Evolutionary conservation across 2,329 filamentous ascomycete genomes (phyloP), one percentile per base, ranked within the genome.

Genomic region (Microsporum ferrugineum): DNA sequence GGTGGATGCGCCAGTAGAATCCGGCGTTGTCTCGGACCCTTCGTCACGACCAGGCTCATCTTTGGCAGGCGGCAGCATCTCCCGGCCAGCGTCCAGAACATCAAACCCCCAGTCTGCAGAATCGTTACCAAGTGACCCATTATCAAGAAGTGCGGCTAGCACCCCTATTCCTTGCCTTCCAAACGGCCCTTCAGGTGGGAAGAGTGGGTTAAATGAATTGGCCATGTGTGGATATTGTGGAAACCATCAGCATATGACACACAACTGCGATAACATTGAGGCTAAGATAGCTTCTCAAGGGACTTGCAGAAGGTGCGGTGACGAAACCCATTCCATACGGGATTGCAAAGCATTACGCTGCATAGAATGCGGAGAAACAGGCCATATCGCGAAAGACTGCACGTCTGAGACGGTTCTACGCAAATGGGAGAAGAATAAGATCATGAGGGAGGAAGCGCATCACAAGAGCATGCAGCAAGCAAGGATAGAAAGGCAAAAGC

Each of bases 151-250:
- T 34, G 47, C 61, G 8, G 65, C 66, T 33, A 66, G 66, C 33
- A 67, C 67, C 23, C 68, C 72, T 58, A 66, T 63, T 3, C 63
- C 65, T 14, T 59, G 66, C 7, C 62, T 65, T 4, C 69, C 69
- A 1, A 70, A 73, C 58, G 74, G 72, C 1, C 75, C 75, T 5
- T 77, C 77, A 8, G 77, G 77, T 23, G 77, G 77, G 17, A 41
- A 57, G 6, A 74, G 71, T 61, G 76, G 76, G 14, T 65, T 79
- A 38, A 77, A 80, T 60, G 71, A 73, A 5, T 73, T 69, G 3
- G 69, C 68, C 51, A 73, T 69, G 58, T 80, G 78, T 68, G 72
- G 69, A 2, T 70, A 72, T n/a, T 80, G 78, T 65, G 78, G 78
- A 38, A 79, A 76, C 60, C 72, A 71, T 62, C 65, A 69, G 7